Conservation (phyloP, 352 stramenopile genomes). For the Pseudoperonospora humuli region DNA sequence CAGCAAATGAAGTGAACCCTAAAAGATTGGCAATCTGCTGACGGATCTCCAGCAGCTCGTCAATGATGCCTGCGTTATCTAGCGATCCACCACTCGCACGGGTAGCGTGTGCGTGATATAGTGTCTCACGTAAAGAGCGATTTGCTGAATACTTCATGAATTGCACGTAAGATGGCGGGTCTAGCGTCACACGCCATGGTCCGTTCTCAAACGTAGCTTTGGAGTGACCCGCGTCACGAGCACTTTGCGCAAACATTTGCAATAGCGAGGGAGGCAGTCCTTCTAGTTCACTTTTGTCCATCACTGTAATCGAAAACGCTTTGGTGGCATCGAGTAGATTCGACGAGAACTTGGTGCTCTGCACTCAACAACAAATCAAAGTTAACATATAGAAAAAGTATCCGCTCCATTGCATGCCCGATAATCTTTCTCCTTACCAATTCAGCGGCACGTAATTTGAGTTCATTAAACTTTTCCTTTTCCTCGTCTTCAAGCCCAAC, state of each 20-base stretch:
- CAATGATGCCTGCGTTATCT: slow-evolving; percentile 92
- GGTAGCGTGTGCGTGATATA: slow-evolving; percentile 92
- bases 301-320: slow-evolving; percentile 86
- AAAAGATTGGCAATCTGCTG: slow-evolving; percentile 88
- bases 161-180: slow-evolving; percentile 92
- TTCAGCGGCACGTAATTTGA: slow-evolving; percentile 90
- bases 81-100: slow-evolving; percentile 81
- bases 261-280: slow-evolving; percentile 89
- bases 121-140: slow-evolving; percentile 83
- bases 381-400: slow-evolving; percentile 3
- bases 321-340: slow-evolving; percentile 98
- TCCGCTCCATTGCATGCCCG: no score
- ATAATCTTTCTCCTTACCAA: slow-evolving; percentile 42
- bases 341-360: slow-evolving; percentile 93
- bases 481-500: slow-evolving; percentile 89
- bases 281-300: slow-evolving; percentile 79
- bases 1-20: slow-evolving; percentile 90
- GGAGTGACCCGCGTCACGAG: slow-evolving; percentile 50
- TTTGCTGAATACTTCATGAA: slow-evolving; percentile 94
- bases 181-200: slow-evolving; percentile 93
- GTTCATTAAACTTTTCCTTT: slow-evolving; percentile 93
- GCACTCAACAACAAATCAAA: slow-evolving; percentile 1
- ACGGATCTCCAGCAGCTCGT: slow-evolving; percentile 89
- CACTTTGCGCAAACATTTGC: slow-evolving; percentile 87
- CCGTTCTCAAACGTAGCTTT: slow-evolving; percentile 69